Evolutionary conservation across 495 filamentous ascomycete genomes (phyloP).

Genomic region (Penicillium longicatenatum): DNA sequence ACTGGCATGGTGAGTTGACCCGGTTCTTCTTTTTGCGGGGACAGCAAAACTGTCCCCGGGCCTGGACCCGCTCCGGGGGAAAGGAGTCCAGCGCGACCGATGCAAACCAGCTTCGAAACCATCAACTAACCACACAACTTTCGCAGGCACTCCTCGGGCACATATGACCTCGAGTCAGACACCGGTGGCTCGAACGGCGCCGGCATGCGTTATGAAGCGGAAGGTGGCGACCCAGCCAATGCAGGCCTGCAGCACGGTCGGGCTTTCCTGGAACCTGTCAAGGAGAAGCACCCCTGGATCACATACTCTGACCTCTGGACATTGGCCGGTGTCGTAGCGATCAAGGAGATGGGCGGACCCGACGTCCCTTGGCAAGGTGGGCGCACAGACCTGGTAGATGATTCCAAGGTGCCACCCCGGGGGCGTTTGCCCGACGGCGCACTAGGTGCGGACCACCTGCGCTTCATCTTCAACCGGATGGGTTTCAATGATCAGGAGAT

Average conservation of each 20-base stretch:
- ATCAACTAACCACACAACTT: constrained; percentile 12
- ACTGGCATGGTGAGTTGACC: constrained; percentile 55
- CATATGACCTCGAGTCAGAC: constrained; percentile 58
- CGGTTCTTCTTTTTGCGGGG: constrained; percentile 4
- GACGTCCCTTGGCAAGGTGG: constrained; percentile 55
- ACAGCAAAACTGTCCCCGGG: constrained; percentile 9
- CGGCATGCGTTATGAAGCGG: constrained; percentile 64
- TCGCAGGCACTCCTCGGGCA: constrained; percentile 60
- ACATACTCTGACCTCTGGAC: constrained; percentile 68
- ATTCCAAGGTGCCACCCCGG: constrained; percentile 56
- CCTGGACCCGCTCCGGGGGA: constrained; percentile 2
- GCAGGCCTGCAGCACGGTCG: constrained; percentile 64
- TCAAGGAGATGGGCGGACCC: constrained; percentile 60
- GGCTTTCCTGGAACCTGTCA: constrained; percentile 62
- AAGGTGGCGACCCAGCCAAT: constrained; percentile 65
- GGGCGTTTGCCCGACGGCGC: constrained; percentile 62
- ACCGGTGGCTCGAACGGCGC: constrained; percentile 66
- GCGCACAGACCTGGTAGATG: constrained; percentile 59
- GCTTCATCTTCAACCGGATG: constrained; percentile 63
- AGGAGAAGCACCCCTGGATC: constrained; percentile 59
- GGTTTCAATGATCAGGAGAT: constrained; percentile 68
- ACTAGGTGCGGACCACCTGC: constrained; percentile 58
- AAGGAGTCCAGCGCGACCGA: constrained; percentile 3
- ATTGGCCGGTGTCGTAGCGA: constrained; percentile 58
- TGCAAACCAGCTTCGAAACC: not conserved